A percentile compares a stretch with the other conserved stretches of the same genome.
Conservation (phyloP, 1,139 yeast genomes). For the Hyphopichia burtonii region DNA sequence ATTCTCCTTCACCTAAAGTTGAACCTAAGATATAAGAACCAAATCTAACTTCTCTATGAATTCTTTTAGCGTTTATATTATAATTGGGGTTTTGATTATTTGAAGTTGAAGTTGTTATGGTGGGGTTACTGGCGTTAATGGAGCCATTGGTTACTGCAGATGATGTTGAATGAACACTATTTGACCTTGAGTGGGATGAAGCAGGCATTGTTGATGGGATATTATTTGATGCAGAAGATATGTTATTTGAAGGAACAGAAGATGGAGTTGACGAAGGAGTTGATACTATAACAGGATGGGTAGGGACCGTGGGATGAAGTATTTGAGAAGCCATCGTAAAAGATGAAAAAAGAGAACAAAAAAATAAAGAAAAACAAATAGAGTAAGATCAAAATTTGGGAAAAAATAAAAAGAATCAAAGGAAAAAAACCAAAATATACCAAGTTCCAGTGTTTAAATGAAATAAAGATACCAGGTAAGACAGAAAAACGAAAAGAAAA, state of each 20-base stretch:
- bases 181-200: background rate
- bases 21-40: slow-evolving; percentile 90
- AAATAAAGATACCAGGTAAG: background rate
- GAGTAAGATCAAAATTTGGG: no score
- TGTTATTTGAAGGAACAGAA: background rate
- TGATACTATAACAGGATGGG: background rate
- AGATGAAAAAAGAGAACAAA: background rate
- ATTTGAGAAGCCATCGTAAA: slow-evolving; percentile 1
- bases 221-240: background rate
- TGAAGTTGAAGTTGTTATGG: background rate
- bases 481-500: background rate
- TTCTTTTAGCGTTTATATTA: slow-evolving; percentile 15
- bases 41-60: slow-evolving; percentile 64
- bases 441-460: background rate
- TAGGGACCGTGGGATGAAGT: slow-evolving; percentile 1
- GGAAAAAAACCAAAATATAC: no score
- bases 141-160: background rate
- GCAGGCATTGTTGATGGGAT: background rate
- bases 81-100: background rate
- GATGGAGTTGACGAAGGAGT: background rate
- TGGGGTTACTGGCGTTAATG: background rate
- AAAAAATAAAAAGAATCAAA: no score
- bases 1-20: slow-evolving; percentile 97
- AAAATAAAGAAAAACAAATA: no score
- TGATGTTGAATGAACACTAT: background rate